Conservation (phyloP, 352 stramenopile species). For the Globisporangium paroecandrum region DNA sequence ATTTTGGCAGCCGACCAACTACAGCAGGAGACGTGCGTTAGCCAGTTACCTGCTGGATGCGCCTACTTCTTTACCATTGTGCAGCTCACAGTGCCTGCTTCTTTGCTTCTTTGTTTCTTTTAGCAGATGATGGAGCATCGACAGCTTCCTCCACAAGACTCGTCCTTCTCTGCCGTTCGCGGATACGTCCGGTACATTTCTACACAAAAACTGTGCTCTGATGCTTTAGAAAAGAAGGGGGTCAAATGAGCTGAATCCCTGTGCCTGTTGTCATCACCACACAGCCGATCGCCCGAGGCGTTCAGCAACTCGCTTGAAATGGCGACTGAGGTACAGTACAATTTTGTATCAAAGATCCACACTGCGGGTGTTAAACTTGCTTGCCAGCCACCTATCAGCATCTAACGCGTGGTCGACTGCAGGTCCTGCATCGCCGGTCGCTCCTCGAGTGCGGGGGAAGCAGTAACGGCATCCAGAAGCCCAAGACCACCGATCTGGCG, state of each 20-base stretch:
- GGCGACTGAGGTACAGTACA: conserved; percentile 1
- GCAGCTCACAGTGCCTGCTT: background rate
- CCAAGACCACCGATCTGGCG: conserved; percentile 7
- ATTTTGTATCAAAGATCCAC: background rate
- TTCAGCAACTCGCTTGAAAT: conserved; percentile 14
- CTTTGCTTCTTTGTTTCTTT: background rate
- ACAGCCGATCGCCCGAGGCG: conserved; percentile 12
- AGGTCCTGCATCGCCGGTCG: conserved; percentile 9
- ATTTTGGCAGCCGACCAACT: conserved; percentile 21
- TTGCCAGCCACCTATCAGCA: background rate
- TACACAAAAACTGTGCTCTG: background rate
- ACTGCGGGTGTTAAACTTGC: background rate
- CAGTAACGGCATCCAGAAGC: conserved; percentile 13
- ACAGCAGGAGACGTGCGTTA: conserved; percentile 30
- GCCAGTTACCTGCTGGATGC: background rate
- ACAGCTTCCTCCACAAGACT: conserved; percentile 22
- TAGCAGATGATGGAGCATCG: conserved; percentile 14
- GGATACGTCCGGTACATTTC: conserved; percentile 50
- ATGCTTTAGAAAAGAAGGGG: background rate
- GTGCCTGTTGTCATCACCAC: background rate
- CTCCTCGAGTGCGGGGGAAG: conserved; percentile 6
- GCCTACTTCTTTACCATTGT: background rate
- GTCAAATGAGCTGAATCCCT: background rate
- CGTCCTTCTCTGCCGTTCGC: conserved; percentile 27
- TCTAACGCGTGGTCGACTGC: background rate